Evolutionary conservation across 805 yeast species (phyloP).

Genomic region (Wickerhamiella sergipiensis): DNA sequence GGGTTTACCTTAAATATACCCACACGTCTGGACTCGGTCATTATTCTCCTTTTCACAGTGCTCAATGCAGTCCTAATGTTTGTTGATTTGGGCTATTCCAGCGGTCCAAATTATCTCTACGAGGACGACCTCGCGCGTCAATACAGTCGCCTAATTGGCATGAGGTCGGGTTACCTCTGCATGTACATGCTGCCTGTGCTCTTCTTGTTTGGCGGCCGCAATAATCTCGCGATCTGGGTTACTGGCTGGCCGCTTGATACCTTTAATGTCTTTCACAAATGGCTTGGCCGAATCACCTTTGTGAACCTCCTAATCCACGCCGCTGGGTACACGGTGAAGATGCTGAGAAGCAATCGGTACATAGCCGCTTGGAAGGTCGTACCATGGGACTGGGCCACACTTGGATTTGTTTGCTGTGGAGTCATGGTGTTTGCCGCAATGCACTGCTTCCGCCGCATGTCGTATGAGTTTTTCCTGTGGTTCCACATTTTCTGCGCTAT

Average conservation of each 20-base stretch:
- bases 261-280: constrained; percentile 45
- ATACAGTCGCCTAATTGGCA: constrained; percentile 5
- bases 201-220: constrained; percentile 50
- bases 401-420: constrained; percentile 30
- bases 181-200: constrained; percentile 32
- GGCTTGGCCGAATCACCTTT: constrained; percentile 43
- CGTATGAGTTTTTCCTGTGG: constrained; percentile 46
- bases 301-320: constrained; percentile 45
- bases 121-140: constrained; percentile 9
- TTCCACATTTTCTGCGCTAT: constrained; percentile 44
- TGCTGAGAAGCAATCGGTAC: constrained; percentile 16
- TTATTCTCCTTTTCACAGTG: constrained; percentile 22
- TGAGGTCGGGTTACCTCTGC: constrained; percentile 12
- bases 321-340: constrained; percentile 28
- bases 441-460: constrained; percentile 34
- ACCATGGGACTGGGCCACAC: constrained; percentile 26
- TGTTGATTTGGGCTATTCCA: too few species aligned
- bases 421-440: constrained; percentile 36
- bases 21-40: constrained; percentile 24
- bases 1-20: constrained; percentile 20
- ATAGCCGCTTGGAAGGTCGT: constrained; percentile 9
- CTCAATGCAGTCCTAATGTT: constrained; percentile 21
- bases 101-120: constrained; percentile 5
- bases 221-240: constrained; percentile 44
- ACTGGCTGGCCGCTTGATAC: constrained; percentile 31